Base-by-base conservation (phyloP, 192 early-diverging fungal species). In the Coemansia asiatica region DNA sequence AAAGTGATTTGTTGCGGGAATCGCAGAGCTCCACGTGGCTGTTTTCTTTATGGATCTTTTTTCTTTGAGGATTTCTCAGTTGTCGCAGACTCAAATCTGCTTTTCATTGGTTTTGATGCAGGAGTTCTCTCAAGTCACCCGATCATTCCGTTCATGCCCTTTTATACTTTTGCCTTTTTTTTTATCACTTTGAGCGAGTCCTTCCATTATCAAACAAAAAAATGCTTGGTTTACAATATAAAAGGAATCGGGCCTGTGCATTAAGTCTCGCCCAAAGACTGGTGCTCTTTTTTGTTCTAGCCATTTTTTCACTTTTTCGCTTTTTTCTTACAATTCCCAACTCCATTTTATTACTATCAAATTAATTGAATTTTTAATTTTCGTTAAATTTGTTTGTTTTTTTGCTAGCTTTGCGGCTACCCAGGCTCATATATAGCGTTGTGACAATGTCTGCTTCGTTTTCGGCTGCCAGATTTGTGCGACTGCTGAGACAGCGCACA, bases 391-490 rank as follows among this genome's bases (percentile, higher is more conserved):
- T 33, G 13, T 25, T n/a, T n/a, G n/a, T n/a, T n/a, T n/a, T n/a
- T 29, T 50, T 44, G 40, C 40, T 44, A 31, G 56, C 56, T 56
- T 40, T 56, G 40, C 40, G 10, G 40, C 40, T 44, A 44, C 40
- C n/a, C 15, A 44, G 40, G 40, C 40, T 16, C 7, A 21, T 63
- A 25, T 16, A 33, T n/a, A n/a, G n/a, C n/a, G 47, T 44, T 65
- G 33, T 16, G 9, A 7, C 31, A 21, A 80, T 81, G 79, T 67
- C 73, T 1, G 69, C 66, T 31, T 38, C 66, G 44, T 69, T 75
- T 69, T 69, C 73, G 28, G 67, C 64, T 44, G 63, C 67, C n/a
- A 68, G 64, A 57, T 31, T 69, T 38, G 63, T 72, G 69, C 69
- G 62, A 38, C 46, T 67, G 56, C 56, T 81, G 56, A 50, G 60